A percentile compares a stretch with the other conserved stretches of the same genome.
Conservation (phyloP, 1,284 basidiomycete genomes). For the Irpex sp. region DNA sequence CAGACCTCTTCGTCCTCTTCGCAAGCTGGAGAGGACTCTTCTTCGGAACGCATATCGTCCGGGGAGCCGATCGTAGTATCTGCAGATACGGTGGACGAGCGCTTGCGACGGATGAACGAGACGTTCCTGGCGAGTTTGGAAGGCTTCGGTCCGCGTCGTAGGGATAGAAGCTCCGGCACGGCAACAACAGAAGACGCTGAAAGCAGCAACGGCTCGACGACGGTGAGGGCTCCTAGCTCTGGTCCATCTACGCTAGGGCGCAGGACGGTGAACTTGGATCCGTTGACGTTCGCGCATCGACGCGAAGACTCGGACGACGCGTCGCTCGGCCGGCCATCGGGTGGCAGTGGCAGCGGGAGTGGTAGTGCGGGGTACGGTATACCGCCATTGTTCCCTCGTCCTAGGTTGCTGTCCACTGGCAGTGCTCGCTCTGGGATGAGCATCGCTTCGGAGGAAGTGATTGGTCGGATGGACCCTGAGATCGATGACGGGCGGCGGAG, state of each 20-base stretch:
- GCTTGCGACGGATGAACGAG: slow-evolving; percentile 60
- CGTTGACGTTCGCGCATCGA: slow-evolving; percentile 7
- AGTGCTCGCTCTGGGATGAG: slow-evolving; percentile 27
- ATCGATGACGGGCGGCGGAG: slow-evolving; percentile 17
- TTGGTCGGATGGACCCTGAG: slow-evolving; percentile 31
- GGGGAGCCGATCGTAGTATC: slow-evolving; percentile 47
- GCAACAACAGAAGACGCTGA: neutral
- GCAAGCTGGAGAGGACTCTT: slow-evolving; percentile 7
- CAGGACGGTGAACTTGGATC: slow-evolving; percentile 13
- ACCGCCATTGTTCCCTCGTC: slow-evolving; percentile 21
- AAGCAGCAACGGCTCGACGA: slow-evolving; percentile 13
- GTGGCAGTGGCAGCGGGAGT: slow-evolving; percentile 5
- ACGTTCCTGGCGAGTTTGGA: slow-evolving; percentile 54
- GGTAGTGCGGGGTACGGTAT: slow-evolving; percentile 9
- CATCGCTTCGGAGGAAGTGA: slow-evolving; percentile 30
- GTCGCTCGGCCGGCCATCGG: neutral
- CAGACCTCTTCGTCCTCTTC: neutral
- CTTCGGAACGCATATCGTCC: slow-evolving; percentile 13
- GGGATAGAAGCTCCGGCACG: slow-evolving; percentile 13
- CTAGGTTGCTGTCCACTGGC: slow-evolving; percentile 25
- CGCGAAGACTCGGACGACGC: slow-evolving; percentile 9
- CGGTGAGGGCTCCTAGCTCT: slow-evolving; percentile 17
- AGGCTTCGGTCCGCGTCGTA: slow-evolving; percentile 23
- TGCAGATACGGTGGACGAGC: slow-evolving; percentile 59
- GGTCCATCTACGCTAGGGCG: slow-evolving; percentile 15